Evolutionary conservation across 768 basidiomycete species (phyloP), one percentile per base, ranked within the genome.

Genomic region (Tylopilus rubrobrunneus): DNA sequence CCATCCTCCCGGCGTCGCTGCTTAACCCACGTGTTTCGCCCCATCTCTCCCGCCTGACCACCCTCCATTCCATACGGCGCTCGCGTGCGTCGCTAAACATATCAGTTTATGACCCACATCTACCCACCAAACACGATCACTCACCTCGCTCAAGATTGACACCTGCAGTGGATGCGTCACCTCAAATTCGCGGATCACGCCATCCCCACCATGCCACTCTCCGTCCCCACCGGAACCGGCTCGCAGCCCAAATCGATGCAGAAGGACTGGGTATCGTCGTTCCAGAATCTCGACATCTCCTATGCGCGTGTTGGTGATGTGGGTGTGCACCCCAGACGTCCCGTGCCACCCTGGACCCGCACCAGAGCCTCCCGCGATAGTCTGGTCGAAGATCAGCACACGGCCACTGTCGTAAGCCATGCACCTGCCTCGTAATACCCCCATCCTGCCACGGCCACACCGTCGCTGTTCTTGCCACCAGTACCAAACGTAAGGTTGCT

Each of bases 231-330:
- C 89, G 9, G 86, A 87, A 42, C 78, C 84, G 15, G 76, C 65
- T 23, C 92, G 81, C 44, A 93, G 66, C 6, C 85, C 88, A 66
- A 97, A 97, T 63, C 81, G 83, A 65, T 89, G 90, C 15, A 98
- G 60, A 60, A 97, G 74, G n/a, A 96, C 84, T 0, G 95, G 94
- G 68, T 97, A 98, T 42, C 95, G 84, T 45, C 94, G 82, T 66
- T 98, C 95, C 34, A 98, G 78, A 62, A 96, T 87, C 66, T 98
- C 95, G 34, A 94, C 86, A 62, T 98, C 95, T 21, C 92, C 92
- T 41, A 94, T 94, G 11, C 92, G 84, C 10, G 92, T 93, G 68
- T 93, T 94, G 0, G 94, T 94, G 61, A 93, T 93, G 64, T 94
- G 91, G 2, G 92, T 93, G 68, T 96, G 94, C 2, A 96, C 89